A percentile compares a stretch with the other conserved stretches of the same genome.
Conservation (phyloP, 805 yeast species). For the Brettanomyces sp. region DNA sequence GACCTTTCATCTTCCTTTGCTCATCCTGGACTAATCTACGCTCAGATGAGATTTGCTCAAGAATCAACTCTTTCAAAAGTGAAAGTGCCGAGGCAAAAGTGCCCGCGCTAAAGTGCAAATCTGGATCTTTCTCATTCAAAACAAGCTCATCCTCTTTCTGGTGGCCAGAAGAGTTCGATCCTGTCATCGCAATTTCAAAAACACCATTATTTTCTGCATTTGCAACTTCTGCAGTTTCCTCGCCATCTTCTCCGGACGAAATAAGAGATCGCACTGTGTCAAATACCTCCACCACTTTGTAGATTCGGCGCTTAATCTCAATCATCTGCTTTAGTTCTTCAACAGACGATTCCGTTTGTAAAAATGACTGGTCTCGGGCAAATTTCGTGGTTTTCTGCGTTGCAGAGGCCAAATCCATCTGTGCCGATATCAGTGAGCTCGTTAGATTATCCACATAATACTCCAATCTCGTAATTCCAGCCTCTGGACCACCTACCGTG, state of each 20-base stretch:
- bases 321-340: conserved; percentile 36
- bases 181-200: not conserved
- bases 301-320: conserved; percentile 34
- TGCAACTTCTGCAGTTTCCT: not conserved
- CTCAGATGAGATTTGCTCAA: conserved; percentile 29
- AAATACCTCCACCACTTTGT: conserved; percentile 36
- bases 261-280: conserved; percentile 33
- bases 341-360: conserved; percentile 13
- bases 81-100: conserved; percentile 25
- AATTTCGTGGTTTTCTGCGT: conserved; percentile 16
- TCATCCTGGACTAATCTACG: conserved; percentile 16
- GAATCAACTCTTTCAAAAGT: conserved; percentile 36
- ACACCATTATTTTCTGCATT: not conserved
- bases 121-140: not conserved
- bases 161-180: not conserved
- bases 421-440: conserved; percentile 47
- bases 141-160: conserved; percentile 6
- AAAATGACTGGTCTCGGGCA: conserved; percentile 3
- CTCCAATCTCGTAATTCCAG: conserved; percentile 48
- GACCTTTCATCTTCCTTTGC: not conserved
- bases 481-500: not conserved
- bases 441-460: conserved; percentile 56
- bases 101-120: not conserved
- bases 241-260: conserved; percentile 15
- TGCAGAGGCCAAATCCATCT: conserved; percentile 34